Percentiles rank a stretch among this genome's conserved stretches.
Conservation (phyloP, 140 eudicot species). For the Senecio squalidus region DNA sequence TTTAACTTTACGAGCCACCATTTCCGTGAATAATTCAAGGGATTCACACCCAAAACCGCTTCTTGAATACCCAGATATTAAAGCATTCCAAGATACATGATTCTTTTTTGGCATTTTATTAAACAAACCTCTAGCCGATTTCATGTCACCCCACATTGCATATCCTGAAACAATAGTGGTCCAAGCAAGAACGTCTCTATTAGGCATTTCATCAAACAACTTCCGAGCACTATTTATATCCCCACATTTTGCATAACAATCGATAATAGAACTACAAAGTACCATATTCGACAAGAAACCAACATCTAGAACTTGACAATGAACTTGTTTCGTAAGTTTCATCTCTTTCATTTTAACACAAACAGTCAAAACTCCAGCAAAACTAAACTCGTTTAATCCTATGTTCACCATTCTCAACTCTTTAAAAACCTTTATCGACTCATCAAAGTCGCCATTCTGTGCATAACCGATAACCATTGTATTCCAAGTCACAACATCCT, state of each 20-base stretch:
- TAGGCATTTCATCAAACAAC: constrained; percentile 61
- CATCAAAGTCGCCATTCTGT: constrained; percentile 29
- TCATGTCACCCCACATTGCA: constrained; percentile 54
- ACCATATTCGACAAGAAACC: constrained; percentile 51
- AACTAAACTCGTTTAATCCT: constrained; percentile 56
- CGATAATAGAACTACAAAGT: constrained; percentile 54
- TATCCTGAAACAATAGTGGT: constrained; percentile 66
- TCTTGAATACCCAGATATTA: constrained; percentile 67
- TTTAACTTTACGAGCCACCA: constrained; percentile 34
- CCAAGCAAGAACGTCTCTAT: constrained; percentile 66
- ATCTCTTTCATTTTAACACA: constrained; percentile 48
- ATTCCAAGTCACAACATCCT: constrained; percentile 72
- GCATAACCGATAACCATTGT: constrained; percentile 72
- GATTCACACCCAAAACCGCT: constrained; percentile 41
- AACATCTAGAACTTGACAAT: constrained; percentile 41
- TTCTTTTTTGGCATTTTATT: constrained; percentile 57
- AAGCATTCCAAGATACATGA: constrained; percentile 59
- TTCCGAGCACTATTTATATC: constrained; percentile 47
- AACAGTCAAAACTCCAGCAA: constrained; percentile 58
- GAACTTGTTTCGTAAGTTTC: constrained; percentile 49
- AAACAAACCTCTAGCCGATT: constrained; percentile 41
- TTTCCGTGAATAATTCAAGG: constrained; percentile 44
- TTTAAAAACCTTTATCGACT: constrained; percentile 44
- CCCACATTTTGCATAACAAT: constrained; percentile 61
- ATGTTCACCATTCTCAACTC: constrained; percentile 37